Percentiles rank a stretch among this genome's conserved stretches.
Evolutionary conservation across 371 early-diverging fungal species (phyloP).

Genomic region (Syncephalastrum contaminatum): DNA sequence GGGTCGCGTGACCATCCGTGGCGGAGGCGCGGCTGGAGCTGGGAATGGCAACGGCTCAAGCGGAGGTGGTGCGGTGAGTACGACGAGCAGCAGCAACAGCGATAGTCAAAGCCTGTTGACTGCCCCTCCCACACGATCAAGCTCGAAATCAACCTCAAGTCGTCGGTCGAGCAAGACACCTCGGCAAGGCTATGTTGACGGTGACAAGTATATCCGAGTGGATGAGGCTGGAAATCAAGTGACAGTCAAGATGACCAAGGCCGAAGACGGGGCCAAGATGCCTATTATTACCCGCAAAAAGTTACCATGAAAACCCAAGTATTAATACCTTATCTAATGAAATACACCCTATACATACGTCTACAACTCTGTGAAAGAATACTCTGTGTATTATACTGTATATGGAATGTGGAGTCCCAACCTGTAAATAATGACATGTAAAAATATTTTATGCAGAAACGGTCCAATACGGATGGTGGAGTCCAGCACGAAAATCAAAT

Average conservation of each 20-base stretch:
- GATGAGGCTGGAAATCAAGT: slow-evolving; percentile 47
- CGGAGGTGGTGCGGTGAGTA: neutral
- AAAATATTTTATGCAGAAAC: no score
- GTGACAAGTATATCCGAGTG: slow-evolving; percentile 39
- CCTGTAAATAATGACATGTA: no score
- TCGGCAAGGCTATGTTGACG: slow-evolving; percentile 39
- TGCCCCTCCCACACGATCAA: slow-evolving; percentile 24
- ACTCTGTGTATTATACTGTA: no score
- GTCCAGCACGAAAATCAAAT: no score
- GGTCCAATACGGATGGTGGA: no score
- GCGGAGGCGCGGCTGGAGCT: slow-evolving; percentile 23
- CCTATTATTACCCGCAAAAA: slow-evolving; percentile 2
- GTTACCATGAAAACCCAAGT: no score
- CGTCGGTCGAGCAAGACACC: slow-evolving; percentile 18
- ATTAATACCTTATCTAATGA: no score
- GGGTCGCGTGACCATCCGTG: slow-evolving; percentile 36
- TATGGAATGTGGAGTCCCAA: no score
- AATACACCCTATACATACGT: no score
- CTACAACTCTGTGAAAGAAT: no score
- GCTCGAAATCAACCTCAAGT: slow-evolving; percentile 30
- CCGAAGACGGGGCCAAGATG: slow-evolving; percentile 27
- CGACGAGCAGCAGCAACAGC: slow-evolving; percentile 8
- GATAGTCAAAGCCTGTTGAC: slow-evolving; percentile 16
- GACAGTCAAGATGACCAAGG: slow-evolving; percentile 44
- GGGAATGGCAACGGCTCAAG: neutral